These are phyloP conservation scores for Didymella exigua DNA, from an alignment of 2,329 filamentous ascomycete genomes.

Conservation along the genomic window DNA sequence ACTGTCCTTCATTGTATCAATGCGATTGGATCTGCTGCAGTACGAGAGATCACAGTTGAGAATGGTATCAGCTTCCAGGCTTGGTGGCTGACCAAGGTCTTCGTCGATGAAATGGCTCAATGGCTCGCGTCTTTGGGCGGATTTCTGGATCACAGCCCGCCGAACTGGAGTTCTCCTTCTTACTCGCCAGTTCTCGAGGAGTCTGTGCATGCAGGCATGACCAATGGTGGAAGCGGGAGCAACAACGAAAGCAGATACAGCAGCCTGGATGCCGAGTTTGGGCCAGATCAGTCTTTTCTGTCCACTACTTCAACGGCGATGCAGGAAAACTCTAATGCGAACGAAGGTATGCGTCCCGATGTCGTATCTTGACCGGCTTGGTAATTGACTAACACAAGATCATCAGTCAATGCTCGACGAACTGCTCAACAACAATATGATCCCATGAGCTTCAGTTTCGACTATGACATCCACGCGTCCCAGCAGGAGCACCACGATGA, in stretches of 20 bases:
- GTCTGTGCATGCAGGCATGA: conserved; percentile 36
- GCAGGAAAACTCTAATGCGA: conserved; percentile 28
- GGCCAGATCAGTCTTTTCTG: conserved; percentile 42
- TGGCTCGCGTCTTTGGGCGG: conserved; percentile 91
- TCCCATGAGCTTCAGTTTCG: conserved; percentile 42
- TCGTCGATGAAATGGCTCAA: conserved; percentile 90
- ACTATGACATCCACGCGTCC: conserved; percentile 38
- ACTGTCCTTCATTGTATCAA: conserved; percentile 80
- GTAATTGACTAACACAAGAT: conserved; percentile 46
- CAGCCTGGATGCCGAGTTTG: conserved; percentile 47
- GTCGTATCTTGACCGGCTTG: conserved; percentile 17
- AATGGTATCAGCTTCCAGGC: conserved; percentile 83
- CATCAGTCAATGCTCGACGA: conserved; percentile 43
- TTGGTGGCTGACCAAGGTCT: conserved; percentile 96
- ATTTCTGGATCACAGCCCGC: conserved; percentile 68
- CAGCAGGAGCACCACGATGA: conserved; percentile 46
- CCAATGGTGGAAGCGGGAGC: conserved; percentile 45
- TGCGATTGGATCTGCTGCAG: conserved; percentile 74
- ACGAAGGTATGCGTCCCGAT: conserved; percentile 40
- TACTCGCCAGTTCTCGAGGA: conserved; percentile 41
- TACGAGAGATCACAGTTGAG: conserved; percentile 80
- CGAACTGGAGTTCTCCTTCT: conserved; percentile 31
- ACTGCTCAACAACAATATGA: conserved; percentile 42
- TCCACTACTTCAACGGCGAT: conserved; percentile 32
- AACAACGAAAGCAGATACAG: conserved; percentile 49